Base-by-base conservation (phyloP, 2,329 filamentous ascomycete species). In the Rhexocercosporidium sp. region DNA sequence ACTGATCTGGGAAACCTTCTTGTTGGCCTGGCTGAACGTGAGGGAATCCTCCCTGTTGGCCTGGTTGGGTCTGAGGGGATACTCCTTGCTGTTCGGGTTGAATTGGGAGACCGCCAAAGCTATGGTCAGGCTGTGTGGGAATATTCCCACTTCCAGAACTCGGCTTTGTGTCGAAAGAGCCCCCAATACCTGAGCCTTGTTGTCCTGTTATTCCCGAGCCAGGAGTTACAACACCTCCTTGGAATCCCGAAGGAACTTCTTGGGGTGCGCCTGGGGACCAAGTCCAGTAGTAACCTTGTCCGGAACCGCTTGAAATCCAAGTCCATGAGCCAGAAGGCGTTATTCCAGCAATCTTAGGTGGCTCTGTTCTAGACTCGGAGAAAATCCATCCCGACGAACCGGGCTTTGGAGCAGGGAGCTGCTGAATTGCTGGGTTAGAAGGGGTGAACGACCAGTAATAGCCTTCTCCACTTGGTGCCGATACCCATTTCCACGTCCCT, bases 381-480 rank as follows among this genome's bases (percentile, higher is more conserved):
- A 37, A 59, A 5, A 59, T 31, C 54, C 54, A 59, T 51, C 47
- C 47, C 29, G 47, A 14, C 9, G 47, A 59, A 31, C 54, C 37
- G 1, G 20, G 54, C 31, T 25, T 39, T 25, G 20, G 31, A 22
- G 31, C 34, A 8, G 54, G 54, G 20, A 59, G 54, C 20, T 59
- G 31, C 54, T 59, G 54, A 11, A 34, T 16, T 5, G 49, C 12
- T 7, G 22, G 39, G 5, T 3, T 25, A 59, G 54, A 59, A 25
- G 54, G 31, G 5, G 37, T 59, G 31, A 37, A 59, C 3, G 54
- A 59, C 54, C 54, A 59, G 54, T 39, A 59, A 41, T 59, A 59
- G 9, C 54, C 54, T 25, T 22, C 37, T 22, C 54, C 54, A 7
- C 7, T 39, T 39, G 54, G 54, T 39, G 54, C n/a, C 3, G 31